phyloP scores from a whole-genome alignment of 345 rosid genomes.

The Eutrema japonicum region DNA sequence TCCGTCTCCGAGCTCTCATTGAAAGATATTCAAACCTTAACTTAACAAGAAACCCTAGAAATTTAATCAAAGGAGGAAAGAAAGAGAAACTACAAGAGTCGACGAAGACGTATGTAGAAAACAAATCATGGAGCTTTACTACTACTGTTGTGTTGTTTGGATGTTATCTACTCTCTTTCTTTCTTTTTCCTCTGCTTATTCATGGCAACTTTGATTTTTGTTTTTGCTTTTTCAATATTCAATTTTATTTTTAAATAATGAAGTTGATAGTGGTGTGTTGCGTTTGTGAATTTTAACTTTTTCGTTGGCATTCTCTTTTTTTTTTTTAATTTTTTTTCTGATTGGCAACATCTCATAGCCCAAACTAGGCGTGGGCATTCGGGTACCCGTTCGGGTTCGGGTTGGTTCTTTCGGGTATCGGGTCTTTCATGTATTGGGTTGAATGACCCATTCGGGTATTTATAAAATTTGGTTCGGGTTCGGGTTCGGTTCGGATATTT shows the following conservation, averaged over 20 bases:
- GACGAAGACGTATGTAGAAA: slow-evolving; percentile 39
- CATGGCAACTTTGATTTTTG: slow-evolving; percentile 45
- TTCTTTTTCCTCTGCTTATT: slow-evolving; percentile 26
- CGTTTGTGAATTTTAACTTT: slow-evolving; percentile 39
- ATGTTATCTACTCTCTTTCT: slow-evolving; percentile 31
- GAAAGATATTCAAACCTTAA: slow-evolving; percentile 26
- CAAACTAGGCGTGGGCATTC: too few relatives aligned
- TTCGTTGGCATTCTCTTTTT: slow-evolving; percentile 46
- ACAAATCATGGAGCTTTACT: slow-evolving; percentile 38
- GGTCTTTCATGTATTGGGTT: too few relatives aligned
- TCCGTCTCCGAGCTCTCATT: slow-evolving; percentile 35
- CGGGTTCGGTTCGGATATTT: too few relatives aligned
- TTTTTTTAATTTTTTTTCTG: not conserved
- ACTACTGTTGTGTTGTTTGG: slow-evolving; percentile 14
- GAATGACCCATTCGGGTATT: too few relatives aligned
- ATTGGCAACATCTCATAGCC: slow-evolving; percentile 26
- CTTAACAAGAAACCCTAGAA: slow-evolving; percentile 4
- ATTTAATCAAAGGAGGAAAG: slow-evolving; percentile 21
- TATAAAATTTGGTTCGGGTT: too few relatives aligned
- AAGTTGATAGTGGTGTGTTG: slow-evolving; percentile 44
- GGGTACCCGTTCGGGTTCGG: too few relatives aligned
- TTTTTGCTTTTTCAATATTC: not conserved
- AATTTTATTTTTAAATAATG: not conserved
- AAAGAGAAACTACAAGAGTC: slow-evolving; percentile 20
- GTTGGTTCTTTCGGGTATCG: too few relatives aligned